Conservation (phyloP, 257 asterid species). For the Solanum chiquidenum region DNA sequence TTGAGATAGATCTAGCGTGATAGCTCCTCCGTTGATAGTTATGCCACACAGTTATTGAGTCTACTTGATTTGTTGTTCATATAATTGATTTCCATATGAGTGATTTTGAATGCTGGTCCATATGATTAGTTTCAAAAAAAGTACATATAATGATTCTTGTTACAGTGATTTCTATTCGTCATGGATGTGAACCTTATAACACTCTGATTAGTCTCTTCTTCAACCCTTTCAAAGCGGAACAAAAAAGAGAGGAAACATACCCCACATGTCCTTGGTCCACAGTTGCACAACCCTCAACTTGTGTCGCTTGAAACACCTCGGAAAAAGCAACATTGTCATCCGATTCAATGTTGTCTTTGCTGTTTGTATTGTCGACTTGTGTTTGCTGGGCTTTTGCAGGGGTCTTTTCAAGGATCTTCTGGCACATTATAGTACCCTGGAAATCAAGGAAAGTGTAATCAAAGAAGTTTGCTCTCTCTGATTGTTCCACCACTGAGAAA, state of each 20-base stretch:
- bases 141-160: background rate
- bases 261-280: constrained; percentile 26
- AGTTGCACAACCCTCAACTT: constrained; percentile 18
- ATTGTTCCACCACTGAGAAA: constrained; percentile 46
- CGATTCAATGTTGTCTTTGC: constrained; percentile 6
- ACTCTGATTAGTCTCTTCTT: background rate
- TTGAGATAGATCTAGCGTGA: background rate
- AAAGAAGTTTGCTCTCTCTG: constrained; percentile 47
- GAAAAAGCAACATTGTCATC: constrained; percentile 27
- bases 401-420: constrained; percentile 30
- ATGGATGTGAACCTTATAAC: background rate
- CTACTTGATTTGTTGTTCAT: background rate
- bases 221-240: background rate
- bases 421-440: constrained; percentile 76
- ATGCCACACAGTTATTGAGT: background rate
- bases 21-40: background rate
- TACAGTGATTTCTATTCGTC: background rate
- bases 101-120: background rate
- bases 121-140: background rate
- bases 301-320: constrained; percentile 36
- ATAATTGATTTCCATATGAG: background rate
- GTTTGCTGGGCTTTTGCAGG: constrained; percentile 32
- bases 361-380: constrained; percentile 1
- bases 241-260: constrained; percentile 21
- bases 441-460: constrained; percentile 58